Evolutionary conservation across 768 basidiomycete genomes (phyloP), one percentile per base, ranked within the genome.

Genomic region (Phlebiopsis flavidoalba): DNA sequence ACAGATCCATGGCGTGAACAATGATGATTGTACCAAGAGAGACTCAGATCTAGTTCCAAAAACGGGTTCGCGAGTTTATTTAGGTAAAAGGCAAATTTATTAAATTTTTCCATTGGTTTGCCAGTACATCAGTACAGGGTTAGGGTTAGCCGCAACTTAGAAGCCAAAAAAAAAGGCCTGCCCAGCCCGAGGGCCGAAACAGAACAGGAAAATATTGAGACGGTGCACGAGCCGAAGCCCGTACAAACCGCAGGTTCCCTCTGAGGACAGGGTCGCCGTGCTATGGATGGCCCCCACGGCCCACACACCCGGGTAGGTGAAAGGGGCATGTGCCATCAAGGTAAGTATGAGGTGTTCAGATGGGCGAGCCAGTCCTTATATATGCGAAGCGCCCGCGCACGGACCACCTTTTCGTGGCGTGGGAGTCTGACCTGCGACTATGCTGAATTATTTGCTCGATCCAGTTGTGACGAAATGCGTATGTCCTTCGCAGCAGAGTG

Each of bases 191-290:
- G 77, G 76, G 77, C 78, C 68, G 68, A 64, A 70, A 62, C 40
- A 53, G 35, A 60, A 51, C 52, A 72, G 73, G 74, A 66, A 74
- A 74, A 74, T 73, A 74, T 74, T 74, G 63, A 70, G 72, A 74
- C 71, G 66, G 67, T 74, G 73, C 73, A 73, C 71, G 70, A 67
- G 70, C 71, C 68, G 69, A 64, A 68, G 70, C 72, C 58, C 66
- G 76, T 73, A 79, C 77, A 79, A 79, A 71, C 70, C 71, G 63
- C 43, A 52, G 31, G 63, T 58, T 69, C 73, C 74, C 75, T 74
- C 74, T 77, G 75, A 62, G 77, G 77, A 78, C 76, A 77, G 52
- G 74, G 78, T 78, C 77, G 78, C 77, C 77, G 77, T 78, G 78
- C 78, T 76, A 76, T 79, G 77, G 62, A 62, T 60, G 63, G 59